These are phyloP conservation scores for Candida mattraensis DNA, from an alignment of 805 yeast genomes.

Conservation along the genomic window DNA sequence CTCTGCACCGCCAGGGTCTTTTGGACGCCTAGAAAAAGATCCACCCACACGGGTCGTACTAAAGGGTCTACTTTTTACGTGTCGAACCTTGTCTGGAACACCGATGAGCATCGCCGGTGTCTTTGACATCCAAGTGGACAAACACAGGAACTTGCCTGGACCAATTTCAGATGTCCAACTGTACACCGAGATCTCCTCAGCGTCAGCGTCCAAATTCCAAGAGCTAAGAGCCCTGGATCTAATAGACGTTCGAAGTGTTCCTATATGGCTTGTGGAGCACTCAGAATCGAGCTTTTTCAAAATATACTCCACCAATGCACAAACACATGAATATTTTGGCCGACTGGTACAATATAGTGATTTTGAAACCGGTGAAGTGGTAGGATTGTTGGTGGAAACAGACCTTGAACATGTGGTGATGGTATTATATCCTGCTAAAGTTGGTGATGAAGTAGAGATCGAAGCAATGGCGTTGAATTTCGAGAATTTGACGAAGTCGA, in stretches of 20 bases:
- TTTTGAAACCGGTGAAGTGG: slow-evolving; percentile 11
- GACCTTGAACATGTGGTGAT: slow-evolving; percentile 8
- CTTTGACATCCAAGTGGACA: too few species aligned
- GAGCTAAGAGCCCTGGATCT: slow-evolving; percentile 13
- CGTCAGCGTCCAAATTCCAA: slow-evolving; percentile 3
- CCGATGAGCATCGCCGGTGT: too few species aligned
- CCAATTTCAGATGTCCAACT: slow-evolving; percentile 8
- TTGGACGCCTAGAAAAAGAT: too few species aligned
- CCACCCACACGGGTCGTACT: too few species aligned
- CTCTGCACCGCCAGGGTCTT: too few species aligned
- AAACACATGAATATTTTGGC: slow-evolving; percentile 16
- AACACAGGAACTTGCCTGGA: background rate
- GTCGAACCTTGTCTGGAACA: too few species aligned
- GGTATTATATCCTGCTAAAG: slow-evolving; percentile 18
- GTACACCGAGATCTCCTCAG: slow-evolving; percentile 1
- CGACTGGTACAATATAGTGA: slow-evolving; percentile 11
- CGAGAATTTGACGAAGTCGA: too few species aligned
- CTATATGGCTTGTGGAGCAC: slow-evolving; percentile 17
- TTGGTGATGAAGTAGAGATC: slow-evolving; percentile 10
- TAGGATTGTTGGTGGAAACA: slow-evolving; percentile 17
- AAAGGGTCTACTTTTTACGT: too few species aligned
- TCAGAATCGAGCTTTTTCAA: slow-evolving; percentile 5
- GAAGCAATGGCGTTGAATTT: slow-evolving; percentile 15
- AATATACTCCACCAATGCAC: slow-evolving; percentile 10
- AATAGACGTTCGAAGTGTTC: slow-evolving; percentile 14